Conservation (phyloP, 192 early-diverging fungal species). For the Coemansia sp. region DNA sequence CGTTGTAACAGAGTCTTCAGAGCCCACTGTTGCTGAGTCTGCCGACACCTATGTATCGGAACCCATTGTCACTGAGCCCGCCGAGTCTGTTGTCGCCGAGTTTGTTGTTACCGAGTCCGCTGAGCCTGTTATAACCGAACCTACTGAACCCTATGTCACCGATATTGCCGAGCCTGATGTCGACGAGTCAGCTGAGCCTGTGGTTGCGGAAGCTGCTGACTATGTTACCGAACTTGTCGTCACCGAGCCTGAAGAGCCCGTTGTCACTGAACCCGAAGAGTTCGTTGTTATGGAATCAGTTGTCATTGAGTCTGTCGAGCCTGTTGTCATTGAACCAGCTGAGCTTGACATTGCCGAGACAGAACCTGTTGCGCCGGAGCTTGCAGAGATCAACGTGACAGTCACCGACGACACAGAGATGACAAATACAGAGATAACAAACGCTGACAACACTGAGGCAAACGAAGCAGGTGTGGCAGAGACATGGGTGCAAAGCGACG, state of each 20-base stretch:
- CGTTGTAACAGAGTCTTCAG: background rate
- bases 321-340: background rate
- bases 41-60: background rate
- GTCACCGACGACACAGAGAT: background rate
- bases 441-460: background rate
- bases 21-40: background rate
- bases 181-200: background rate
- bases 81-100: background rate
- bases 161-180: background rate
- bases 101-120: no score
- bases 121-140: no score
- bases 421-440: background rate
- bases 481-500: slow-evolving; percentile 41
- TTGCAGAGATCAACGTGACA: no score
- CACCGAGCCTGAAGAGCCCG: background rate
- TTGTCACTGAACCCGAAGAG: background rate
- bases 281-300: background rate
- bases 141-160: background rate
- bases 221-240: background rate
- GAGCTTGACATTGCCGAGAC: no score
- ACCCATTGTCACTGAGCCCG: background rate
- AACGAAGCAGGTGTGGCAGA: slow-evolving; percentile 17
- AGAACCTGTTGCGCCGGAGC: no score
- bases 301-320: background rate
- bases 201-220: background rate